Percentiles rank a stretch among this genome's conserved stretches.
phyloP scores from a whole-genome alignment of 2,329 filamentous ascomycete species.

The Mycosphaerella sp. region DNA sequence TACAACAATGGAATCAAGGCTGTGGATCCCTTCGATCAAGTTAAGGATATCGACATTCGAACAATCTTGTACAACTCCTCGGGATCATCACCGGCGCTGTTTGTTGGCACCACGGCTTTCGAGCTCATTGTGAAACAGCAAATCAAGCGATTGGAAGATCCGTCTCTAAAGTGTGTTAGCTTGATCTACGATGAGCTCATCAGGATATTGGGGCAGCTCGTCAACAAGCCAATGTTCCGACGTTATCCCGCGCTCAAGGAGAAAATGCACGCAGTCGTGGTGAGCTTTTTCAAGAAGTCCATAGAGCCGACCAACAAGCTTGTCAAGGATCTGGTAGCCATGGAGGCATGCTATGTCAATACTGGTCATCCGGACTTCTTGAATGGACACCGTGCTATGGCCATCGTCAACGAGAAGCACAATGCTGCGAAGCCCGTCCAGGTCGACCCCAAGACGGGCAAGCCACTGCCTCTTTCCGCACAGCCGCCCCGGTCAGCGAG shows the following conservation, averaged over 20 bases:
- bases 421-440: slow-evolving; percentile 77
- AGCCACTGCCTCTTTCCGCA: slow-evolving; percentile 64
- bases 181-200: slow-evolving; percentile 97
- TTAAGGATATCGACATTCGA: slow-evolving; percentile 96
- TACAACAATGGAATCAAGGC: slow-evolving; percentile 98
- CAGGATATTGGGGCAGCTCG: slow-evolving; percentile 83
- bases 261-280: slow-evolving; percentile 90
- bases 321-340: slow-evolving; percentile 82
- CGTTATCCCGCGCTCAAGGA: slow-evolving; percentile 93
- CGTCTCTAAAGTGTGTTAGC: slow-evolving; percentile 93
- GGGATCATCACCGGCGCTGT: slow-evolving; percentile 92
- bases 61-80: slow-evolving; percentile 98
- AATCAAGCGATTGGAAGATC: slow-evolving; percentile 93
- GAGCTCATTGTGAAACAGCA: slow-evolving; percentile 98
- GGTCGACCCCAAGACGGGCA: slow-evolving; percentile 97
- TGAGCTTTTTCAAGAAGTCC: slow-evolving; percentile 92
- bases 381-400: slow-evolving; percentile 95
- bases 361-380: slow-evolving; percentile 97
- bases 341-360: slow-evolving; percentile 98
- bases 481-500: slow-evolving; percentile 66
- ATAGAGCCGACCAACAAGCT: slow-evolving; percentile 99
- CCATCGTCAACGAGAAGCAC: slow-evolving; percentile 91
- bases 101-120: slow-evolving; percentile 96
- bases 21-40: slow-evolving; percentile 92
- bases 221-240: slow-evolving; percentile 83